Conservation (phyloP, 768 basidiomycete species). For the Phylloporus sp. region DNA sequence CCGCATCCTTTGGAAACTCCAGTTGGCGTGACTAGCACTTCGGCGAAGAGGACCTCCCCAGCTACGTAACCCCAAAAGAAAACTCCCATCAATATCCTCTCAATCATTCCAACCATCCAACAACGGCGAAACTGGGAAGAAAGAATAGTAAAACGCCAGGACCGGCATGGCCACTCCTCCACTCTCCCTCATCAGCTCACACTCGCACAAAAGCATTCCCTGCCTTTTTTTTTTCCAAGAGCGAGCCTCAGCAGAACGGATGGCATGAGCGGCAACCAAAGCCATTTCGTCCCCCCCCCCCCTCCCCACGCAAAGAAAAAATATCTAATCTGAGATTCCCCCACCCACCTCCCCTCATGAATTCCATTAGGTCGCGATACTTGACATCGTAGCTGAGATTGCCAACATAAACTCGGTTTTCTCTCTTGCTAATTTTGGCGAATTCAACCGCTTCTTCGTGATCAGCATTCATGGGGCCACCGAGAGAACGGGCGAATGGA, state of each 20-base stretch:
- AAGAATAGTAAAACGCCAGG: slow-evolving; percentile 40
- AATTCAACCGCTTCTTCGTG: slow-evolving; percentile 95
- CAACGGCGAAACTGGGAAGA: slow-evolving; percentile 41
- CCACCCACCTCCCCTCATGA: slow-evolving; percentile 99
- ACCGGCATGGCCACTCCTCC: slow-evolving; percentile 26
- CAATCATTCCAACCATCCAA: slow-evolving; percentile 52
- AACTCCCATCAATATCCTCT: slow-evolving; percentile 95
- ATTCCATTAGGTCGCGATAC: slow-evolving; percentile 98
- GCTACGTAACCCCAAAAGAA: slow-evolving; percentile 89
- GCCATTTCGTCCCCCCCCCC: slow-evolving; percentile 21
- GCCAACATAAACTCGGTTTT: slow-evolving; percentile 98
- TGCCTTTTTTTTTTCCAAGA: slow-evolving; percentile 34
- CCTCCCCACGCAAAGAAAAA: slow-evolving; percentile 46
- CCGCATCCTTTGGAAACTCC: slow-evolving; percentile 99
- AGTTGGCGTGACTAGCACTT: slow-evolving; percentile 95
- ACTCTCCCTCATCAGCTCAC: slow-evolving; percentile 36
- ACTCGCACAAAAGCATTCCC: slow-evolving; percentile 29
- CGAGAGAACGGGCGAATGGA: slow-evolving; percentile 73
- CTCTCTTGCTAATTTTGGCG: slow-evolving; percentile 93
- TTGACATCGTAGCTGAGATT: slow-evolving; percentile 99
- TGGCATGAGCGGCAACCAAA: slow-evolving; percentile 29
- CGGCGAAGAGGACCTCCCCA: slow-evolving; percentile 99
- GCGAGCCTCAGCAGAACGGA: slow-evolving; percentile 36
- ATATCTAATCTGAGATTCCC: slow-evolving; percentile 60
- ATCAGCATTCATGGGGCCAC: slow-evolving; percentile 85